Conservation (phyloP, 2,329 filamentous ascomycete genomes). For the Colletotrichum sp. region DNA sequence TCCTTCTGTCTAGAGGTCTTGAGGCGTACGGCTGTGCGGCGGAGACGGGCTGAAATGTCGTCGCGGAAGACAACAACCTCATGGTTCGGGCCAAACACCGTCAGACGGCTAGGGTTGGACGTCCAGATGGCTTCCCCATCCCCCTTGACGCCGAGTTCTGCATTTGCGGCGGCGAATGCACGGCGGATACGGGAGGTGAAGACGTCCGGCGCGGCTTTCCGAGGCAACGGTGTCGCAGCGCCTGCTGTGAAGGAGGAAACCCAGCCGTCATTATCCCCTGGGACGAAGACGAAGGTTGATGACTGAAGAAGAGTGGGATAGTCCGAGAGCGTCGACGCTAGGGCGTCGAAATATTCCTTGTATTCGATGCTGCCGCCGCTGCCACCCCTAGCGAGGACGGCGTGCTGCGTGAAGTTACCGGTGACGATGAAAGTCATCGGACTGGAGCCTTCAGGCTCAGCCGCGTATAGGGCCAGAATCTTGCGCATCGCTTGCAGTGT, state of each 20-base stretch:
- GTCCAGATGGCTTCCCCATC: slow-evolving; percentile 82
- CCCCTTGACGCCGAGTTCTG: slow-evolving; percentile 60
- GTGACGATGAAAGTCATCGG: slow-evolving; percentile 84
- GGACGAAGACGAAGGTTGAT: slow-evolving; percentile 89
- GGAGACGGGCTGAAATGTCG: slow-evolving; percentile 80
- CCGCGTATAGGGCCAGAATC: slow-evolving; percentile 76
- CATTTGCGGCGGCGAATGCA: slow-evolving; percentile 79
- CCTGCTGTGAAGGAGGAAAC: slow-evolving; percentile 82
- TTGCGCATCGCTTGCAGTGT: slow-evolving; percentile 82
- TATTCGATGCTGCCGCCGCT: slow-evolving; percentile 90
- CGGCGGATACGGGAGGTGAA: slow-evolving; percentile 89
- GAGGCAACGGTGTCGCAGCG: slow-evolving; percentile 71
- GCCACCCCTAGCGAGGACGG: slow-evolving; percentile 70
- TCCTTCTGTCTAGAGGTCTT: slow-evolving; percentile 45
- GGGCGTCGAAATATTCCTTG: slow-evolving; percentile 92
- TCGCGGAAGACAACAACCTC: slow-evolving; percentile 90
- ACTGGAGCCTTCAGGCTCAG: slow-evolving; percentile 64
- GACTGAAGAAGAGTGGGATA: slow-evolving; percentile 80
- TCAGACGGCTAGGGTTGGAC: slow-evolving; percentile 82
- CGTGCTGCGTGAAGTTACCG: slow-evolving; percentile 79
- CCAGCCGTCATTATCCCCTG: slow-evolving; percentile 98
- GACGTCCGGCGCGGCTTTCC: slow-evolving; percentile 78
- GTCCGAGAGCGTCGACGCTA: slow-evolving; percentile 82
- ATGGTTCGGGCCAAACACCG: slow-evolving; percentile 84
- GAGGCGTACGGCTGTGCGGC: slow-evolving; percentile 77